Base-by-base conservation (phyloP, 1,284 basidiomycete genomes). In the Abortiporus biennis region DNA sequence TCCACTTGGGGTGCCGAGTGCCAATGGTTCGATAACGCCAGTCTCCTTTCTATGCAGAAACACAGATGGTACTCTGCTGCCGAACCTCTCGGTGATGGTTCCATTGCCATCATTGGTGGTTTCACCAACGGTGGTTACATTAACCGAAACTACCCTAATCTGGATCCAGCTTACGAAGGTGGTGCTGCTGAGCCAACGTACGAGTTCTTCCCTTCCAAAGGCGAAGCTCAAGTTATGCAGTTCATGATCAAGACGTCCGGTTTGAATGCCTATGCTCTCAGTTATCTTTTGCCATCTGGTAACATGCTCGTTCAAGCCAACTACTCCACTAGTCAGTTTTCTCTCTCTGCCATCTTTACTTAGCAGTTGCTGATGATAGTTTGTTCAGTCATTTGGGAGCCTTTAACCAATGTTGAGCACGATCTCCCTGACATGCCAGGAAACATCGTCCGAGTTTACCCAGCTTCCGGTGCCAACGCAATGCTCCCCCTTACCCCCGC, bases 401-500 rank as follows among this genome's bases (percentile, higher is more conserved):
- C 73, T 21, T 47, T 57, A 2, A 71, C 65, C 41, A 85, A 84
- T 58, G 53, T 65, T 30, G 87, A 92, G 62, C 80, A 68, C 0
- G 54, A 61, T 3, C 66, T 83, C 2, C 80, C 79, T 1, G 59
- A 69, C 49, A 83, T 85, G 81, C 82, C 82, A 1, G 63, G 63
- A 19, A 58, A 73, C 43, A 79, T 92, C 40, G 74, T 79, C 33
- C 85, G 91, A 44, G 90, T 94, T 23, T 97, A 97, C 67, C 94
- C 94, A 30, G 93, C 89, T 0, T 94, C 92, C 1, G 93, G 85
- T 43, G 93, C 87, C 6, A 80, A 78, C 1, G 88, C 86, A 40
- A 92, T 97, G 90, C 68, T 95, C 4, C 93, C 94, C 1, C 70
- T 97, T 30, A 93, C 89, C 0, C 88, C 90, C 3, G 81, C 74